Evolutionary conservation across 2,329 filamentous ascomycete species (phyloP), one percentile per base, ranked within the genome.

Genomic region (Endocalyx cinctus): DNA sequence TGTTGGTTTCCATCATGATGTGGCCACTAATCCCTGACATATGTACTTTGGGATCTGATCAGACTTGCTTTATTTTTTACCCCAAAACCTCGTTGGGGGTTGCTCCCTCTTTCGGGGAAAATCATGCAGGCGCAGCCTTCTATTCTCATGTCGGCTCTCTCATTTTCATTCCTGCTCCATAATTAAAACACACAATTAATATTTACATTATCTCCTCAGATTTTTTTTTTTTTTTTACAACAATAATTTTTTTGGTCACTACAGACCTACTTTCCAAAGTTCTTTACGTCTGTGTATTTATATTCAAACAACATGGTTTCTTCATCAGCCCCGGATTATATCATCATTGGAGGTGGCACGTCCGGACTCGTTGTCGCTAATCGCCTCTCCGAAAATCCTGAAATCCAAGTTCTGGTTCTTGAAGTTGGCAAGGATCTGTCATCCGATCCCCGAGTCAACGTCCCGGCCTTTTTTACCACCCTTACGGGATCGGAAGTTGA

Each of bases 311-410:
- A 15, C 14, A 37, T 33, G 35, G 16, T 20, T 37, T 37, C 31
- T 25, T 19, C n/a, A 26, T 12, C 5, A 17, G 29, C 41, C 17
- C 26, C 33, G 17, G 40, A 43, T 27, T 43, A 43, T 30, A 23
- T 43, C 23, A 33, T 43, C 28, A 33, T 37, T 17, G 40, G 40
- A 18, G 37, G 40, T 10, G 40, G 40, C 17, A 43, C 37, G 16
- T 34, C 28, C 3, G 40, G 37, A 10, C 37, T 43, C 6, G 34
- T 43, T 10, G 28, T 43, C 5, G 40, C 40, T 6, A 43, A 38
- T 32, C 30, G 40, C 2, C 32, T 43, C 5, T 43, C 40, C 17
- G 37, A 43, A 31, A 35, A 40, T 17, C 35, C 40, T 16, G 25
- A 31, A 30, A 31, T 35, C 18, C 28, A 38, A 11, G 40, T 43